Base-by-base conservation (phyloP, 225 moss, liverwort and hornwort genomes). In the Bryoerythrophyllum caledonicum region DNA sequence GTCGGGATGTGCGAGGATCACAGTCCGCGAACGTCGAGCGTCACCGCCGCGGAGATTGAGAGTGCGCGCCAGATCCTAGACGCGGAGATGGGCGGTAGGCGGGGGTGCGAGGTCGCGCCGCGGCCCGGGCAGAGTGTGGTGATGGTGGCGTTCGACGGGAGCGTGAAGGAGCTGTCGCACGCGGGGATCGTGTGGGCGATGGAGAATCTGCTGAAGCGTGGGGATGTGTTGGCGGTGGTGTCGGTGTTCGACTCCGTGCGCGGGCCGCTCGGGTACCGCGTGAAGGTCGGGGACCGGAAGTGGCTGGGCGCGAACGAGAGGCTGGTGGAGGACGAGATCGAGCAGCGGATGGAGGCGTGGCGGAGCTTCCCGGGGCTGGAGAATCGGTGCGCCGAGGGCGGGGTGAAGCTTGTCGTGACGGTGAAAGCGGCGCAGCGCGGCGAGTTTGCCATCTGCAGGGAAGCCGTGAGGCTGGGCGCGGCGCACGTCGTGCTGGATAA, bases 401-500 rank as follows among this genome's bases (percentile, higher is more conserved):
- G 82, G 1, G 75, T 88, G 61, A 70, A 76, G 53, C 80, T 88
- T 12, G 73, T 76, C 14, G 82, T 82, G 62, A 75, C 37, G 21
- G 80, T 88, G 55, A 88, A 75, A 68, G 68, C 85, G 13, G 69
- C 82, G 17, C 76, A 78, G 34, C 74, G 67, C 6, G 56, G 71
- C 34, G 88, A 88, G 52, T 69, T 80, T 26, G 75, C 61, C 26
- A 68, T 88, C 23, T 70, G 24, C 56, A 61, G 24, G 13, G 85
- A 88, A 46, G 85, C 88, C 51, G 59, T 75, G 24, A 75, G 37
- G 52, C 75, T 80, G 0, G 69, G 66, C 15, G 82, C 88, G 26
- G 68, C 57, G 26, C 85, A 80, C 66, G 75, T 88, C 11, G 88
- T 88, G 27, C 84, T 88, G 0, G 88, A 88, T 51, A 88, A 78